Percentiles rank a stretch among this genome's conserved stretches.
Evolutionary conservation across 208 protist species (phyloP).

Genomic region (Strigomonas oncopelti): DNA sequence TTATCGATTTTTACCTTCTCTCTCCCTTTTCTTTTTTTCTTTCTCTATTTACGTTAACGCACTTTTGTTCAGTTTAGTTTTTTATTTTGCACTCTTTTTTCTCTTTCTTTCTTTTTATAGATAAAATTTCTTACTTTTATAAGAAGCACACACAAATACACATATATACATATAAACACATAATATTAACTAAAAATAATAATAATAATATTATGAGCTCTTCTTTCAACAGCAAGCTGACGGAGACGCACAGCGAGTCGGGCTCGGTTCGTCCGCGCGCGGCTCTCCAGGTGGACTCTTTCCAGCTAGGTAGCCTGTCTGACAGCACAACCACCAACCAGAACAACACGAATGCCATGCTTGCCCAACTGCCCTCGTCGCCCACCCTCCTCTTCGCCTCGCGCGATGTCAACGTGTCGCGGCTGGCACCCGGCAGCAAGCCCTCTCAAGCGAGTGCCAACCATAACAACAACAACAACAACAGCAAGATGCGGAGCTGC

Average conservation of each 20-base stretch:
- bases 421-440: not conserved
- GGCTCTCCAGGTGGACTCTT: slow-evolving; percentile 34
- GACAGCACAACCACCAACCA: slow-evolving; percentile 1
- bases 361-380: slow-evolving; percentile 1
- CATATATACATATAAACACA: not conserved
- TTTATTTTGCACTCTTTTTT: slow-evolving; percentile 10
- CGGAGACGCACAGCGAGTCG: slow-evolving; percentile 32
- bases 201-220: slow-evolving; percentile 9
- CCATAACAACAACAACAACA: not conserved
- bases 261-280: slow-evolving; percentile 25
- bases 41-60: slow-evolving; percentile 2
- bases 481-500: not conserved
- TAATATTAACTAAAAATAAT: not conserved
- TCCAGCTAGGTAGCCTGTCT: slow-evolving; percentile 12
- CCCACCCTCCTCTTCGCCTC: slow-evolving; percentile 14
- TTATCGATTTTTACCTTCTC: not conserved
- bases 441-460: not conserved
- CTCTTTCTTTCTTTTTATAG: not conserved
- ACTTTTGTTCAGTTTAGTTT: slow-evolving; percentile 11
- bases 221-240: slow-evolving; percentile 11
- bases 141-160: not conserved
- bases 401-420: slow-evolving; percentile 18
- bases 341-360: slow-evolving; percentile 1
- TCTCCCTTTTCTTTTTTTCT: not conserved
- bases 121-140: not conserved